phyloP scores from a whole-genome alignment of 2,329 filamentous ascomycete species.

The Geosmithia flava region DNA sequence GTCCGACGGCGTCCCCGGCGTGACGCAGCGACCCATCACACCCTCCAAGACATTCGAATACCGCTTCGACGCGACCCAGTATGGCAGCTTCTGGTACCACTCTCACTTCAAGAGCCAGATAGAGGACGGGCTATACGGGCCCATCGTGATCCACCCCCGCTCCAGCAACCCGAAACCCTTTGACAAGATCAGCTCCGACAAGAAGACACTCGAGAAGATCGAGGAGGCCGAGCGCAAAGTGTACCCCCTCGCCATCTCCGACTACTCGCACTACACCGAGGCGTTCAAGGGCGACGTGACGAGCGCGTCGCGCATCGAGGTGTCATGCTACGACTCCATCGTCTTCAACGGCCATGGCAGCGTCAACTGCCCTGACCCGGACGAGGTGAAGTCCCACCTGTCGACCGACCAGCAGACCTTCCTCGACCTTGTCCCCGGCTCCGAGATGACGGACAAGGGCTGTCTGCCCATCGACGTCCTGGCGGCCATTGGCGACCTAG shows the following conservation, averaged over 20 bases:
- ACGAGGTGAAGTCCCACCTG: conserved; percentile 26
- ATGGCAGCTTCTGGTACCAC: conserved; percentile 51
- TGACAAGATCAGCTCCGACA: conserved; percentile 39
- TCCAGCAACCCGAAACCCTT: conserved; percentile 28
- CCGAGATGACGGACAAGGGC: conserved; percentile 27
- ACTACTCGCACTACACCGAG: conserved; percentile 43
- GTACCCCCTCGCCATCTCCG: conserved; percentile 37
- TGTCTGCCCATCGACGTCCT: conserved; percentile 28
- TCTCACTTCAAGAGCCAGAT: conserved; percentile 42
- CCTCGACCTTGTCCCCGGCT: conserved; percentile 13
- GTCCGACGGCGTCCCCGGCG: conserved; percentile 48
- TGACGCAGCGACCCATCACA: conserved; percentile 38
- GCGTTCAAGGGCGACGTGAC: conserved; percentile 30
- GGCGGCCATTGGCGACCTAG: conserved; percentile 16
- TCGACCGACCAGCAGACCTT: conserved; percentile 16
- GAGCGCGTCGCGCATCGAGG: conserved; percentile 29
- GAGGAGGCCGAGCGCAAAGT: conserved; percentile 32
- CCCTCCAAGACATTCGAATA: conserved; percentile 36
- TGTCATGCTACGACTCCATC: conserved; percentile 46
- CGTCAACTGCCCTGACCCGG: conserved; percentile 34
- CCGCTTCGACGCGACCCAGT: conserved; percentile 38
- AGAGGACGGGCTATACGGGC: conserved; percentile 46
- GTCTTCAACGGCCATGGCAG: conserved; percentile 50
- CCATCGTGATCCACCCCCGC: conserved; percentile 35
- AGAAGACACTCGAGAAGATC: conserved; percentile 33